These are phyloP conservation scores for Sordariomycetes sp. DNA, from an alignment of 2,329 filamentous ascomycete species.

Conservation along the genomic window DNA sequence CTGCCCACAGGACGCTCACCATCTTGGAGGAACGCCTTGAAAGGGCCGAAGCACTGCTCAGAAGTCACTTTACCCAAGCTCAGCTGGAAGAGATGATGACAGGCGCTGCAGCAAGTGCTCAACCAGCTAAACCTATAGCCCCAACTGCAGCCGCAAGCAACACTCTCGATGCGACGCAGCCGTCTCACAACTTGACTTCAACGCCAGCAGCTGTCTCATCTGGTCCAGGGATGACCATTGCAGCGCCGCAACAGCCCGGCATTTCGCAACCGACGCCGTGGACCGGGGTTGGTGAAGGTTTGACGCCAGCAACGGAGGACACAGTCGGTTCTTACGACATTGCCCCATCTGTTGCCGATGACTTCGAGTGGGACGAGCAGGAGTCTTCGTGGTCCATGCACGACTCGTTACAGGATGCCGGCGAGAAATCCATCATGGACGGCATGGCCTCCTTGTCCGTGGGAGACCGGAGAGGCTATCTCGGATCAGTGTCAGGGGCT, in stretches of 20 bases:
- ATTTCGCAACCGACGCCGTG: neutral
- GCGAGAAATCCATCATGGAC: conserved; percentile 10
- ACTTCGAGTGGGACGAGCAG: conserved; percentile 4
- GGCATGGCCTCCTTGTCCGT: conserved; percentile 27
- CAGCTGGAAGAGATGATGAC: conserved; percentile 10
- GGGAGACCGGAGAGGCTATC: conserved; percentile 29
- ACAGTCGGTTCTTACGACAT: neutral
- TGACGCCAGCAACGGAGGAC: neutral
- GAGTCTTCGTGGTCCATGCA: conserved; percentile 1
- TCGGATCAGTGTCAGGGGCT: conserved; percentile 34
- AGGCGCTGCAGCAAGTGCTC: conserved; percentile 5
- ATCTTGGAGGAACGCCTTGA: conserved; percentile 11
- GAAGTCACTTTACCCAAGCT: conserved; percentile 9
- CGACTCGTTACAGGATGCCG: neutral
- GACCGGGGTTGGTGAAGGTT: neutral
- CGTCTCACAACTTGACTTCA: too few species aligned
- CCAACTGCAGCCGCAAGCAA: neutral
- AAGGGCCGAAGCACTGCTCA: conserved; percentile 10
- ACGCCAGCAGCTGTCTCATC: too few species aligned
- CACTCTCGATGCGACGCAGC: neutral
- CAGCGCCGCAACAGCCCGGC: too few species aligned
- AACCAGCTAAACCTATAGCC: neutral
- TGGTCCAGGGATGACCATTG: too few species aligned
- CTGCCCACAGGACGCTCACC: conserved; percentile 8
- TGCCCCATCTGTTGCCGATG: conserved; percentile 1